These are phyloP conservation scores for Saccharomycopsis javanensis DNA, from an alignment of 805 yeast species.

Conservation along the genomic window DNA sequence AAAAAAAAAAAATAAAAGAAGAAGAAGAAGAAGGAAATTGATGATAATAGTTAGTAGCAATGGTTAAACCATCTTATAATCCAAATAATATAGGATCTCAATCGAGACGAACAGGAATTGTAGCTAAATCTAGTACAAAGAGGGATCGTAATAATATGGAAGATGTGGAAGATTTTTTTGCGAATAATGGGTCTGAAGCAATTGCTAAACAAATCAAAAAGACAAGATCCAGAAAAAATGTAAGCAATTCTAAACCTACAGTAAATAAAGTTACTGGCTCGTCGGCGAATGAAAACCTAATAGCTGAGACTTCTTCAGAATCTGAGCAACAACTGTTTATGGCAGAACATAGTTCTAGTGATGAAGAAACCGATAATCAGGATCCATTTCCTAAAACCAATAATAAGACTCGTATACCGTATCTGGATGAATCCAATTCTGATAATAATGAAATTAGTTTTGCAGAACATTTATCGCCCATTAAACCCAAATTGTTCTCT, in stretches of 20 bases:
- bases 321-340: background rate
- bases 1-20: too few relatives aligned
- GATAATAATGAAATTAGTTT: constrained; percentile 21
- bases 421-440: constrained; percentile 25
- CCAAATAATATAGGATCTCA: constrained; percentile 38
- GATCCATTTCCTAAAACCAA: constrained; percentile 20
- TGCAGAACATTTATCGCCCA: background rate
- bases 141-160: constrained; percentile 58
- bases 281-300: constrained; percentile 10
- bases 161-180: constrained; percentile 57
- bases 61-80: background rate
- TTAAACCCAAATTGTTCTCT: background rate
- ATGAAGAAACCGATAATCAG: constrained; percentile 3
- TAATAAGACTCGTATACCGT: constrained; percentile 16
- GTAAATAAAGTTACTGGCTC: background rate
- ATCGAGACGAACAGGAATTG: constrained; percentile 60
- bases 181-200: constrained; percentile 32
- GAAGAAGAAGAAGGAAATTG: too few relatives aligned
- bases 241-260: constrained; percentile 6
- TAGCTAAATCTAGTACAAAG: constrained; percentile 36
- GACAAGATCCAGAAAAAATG: constrained; percentile 8
- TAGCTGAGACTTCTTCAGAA: background rate
- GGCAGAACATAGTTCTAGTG: background rate
- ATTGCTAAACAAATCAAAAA: constrained; percentile 19
- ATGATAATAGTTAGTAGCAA: background rate